Percentiles rank a stretch among this genome's conserved stretches.
Conservation (phyloP, 192 early-diverging fungal genomes). For the Jimgerdemannia lactiflua region DNA sequence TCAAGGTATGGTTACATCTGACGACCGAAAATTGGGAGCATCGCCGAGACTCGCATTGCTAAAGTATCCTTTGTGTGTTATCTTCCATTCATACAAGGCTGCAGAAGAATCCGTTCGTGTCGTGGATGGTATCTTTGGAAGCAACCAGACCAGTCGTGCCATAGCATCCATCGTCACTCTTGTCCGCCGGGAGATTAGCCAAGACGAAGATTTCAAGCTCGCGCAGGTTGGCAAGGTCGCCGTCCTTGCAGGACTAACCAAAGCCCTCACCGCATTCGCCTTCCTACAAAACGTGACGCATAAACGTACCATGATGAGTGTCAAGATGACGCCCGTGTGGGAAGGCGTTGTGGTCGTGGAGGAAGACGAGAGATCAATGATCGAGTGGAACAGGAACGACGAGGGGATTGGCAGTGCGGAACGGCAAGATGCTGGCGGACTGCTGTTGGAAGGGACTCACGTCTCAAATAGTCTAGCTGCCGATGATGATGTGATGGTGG, state of each 20-base stretch:
- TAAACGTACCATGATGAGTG: constrained; percentile 44
- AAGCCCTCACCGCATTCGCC: constrained; percentile 83
- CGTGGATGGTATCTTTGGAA: constrained; percentile 95
- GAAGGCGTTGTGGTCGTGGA: constrained; percentile 60
- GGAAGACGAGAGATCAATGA: constrained; percentile 21
- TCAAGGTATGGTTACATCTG: constrained; percentile 36
- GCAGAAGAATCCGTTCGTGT: constrained; percentile 87
- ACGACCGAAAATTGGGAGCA: no score
- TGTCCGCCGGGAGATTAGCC: constrained; percentile 69
- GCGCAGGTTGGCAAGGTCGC: constrained; percentile 63
- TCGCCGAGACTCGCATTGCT: no score
- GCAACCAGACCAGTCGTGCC: constrained; percentile 90
- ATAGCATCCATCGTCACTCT: constrained; percentile 78
- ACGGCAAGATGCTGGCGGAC: constrained; percentile 22
- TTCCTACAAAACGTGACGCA: constrained; percentile 82
- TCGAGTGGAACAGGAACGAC: constrained; percentile 3
- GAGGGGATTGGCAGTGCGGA: constrained; percentile 42
- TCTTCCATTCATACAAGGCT: constrained; percentile 27
- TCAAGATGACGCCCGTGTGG: constrained; percentile 48
- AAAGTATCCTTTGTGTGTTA: no score
- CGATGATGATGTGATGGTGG: not conserved
- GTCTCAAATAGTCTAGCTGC: not conserved
- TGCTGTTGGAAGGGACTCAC: constrained; percentile 26
- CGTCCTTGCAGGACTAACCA: constrained; percentile 69
- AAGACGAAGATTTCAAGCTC: constrained; percentile 63